Evolutionary conservation across 176 grass and related monocot genomes (phyloP).

Genomic region (Oryza glaberrima): DNA sequence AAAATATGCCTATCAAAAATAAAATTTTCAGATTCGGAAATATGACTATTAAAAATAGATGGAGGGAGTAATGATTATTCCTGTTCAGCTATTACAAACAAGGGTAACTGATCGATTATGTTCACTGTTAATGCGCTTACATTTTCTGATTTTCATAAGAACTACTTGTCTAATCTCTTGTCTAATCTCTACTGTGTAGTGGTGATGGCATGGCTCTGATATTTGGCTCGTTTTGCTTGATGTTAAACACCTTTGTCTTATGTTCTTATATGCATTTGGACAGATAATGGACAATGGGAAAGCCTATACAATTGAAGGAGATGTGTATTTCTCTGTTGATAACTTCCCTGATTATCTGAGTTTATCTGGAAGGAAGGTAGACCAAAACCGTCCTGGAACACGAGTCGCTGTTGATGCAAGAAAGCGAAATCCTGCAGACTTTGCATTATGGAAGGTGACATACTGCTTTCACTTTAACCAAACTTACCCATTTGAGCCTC

Average conservation of each 20-base stretch:
- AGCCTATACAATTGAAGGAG: slow-evolving; percentile 63
- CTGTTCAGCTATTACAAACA: no score
- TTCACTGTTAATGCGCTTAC: background rate
- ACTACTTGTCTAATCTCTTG: no score
- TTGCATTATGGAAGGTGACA: slow-evolving; percentile 71
- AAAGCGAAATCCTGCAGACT: slow-evolving; percentile 57
- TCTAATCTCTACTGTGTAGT: no score
- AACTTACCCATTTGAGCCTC: background rate
- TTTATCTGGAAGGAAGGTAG: slow-evolving; percentile 58
- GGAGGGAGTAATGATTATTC: no score
- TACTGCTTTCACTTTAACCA: background rate
- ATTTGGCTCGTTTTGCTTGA: background rate
- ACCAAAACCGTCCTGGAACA: slow-evolving; percentile 59
- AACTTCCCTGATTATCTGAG: slow-evolving; percentile 57
- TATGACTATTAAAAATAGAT: no score
- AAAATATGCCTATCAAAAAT: no score
- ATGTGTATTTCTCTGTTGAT: slow-evolving; percentile 73
- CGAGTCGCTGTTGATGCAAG: slow-evolving; percentile 60
- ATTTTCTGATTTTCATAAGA: background rate
- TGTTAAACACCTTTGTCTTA: background rate
- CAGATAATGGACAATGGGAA: slow-evolving; percentile 76
- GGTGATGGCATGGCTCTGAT: background rate
- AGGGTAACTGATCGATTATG: background rate
- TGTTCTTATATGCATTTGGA: slow-evolving; percentile 12
- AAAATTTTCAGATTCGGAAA: no score